phyloP scores from a whole-genome alignment of 768 basidiomycete species.

The Collybiopsis luxurians region DNA sequence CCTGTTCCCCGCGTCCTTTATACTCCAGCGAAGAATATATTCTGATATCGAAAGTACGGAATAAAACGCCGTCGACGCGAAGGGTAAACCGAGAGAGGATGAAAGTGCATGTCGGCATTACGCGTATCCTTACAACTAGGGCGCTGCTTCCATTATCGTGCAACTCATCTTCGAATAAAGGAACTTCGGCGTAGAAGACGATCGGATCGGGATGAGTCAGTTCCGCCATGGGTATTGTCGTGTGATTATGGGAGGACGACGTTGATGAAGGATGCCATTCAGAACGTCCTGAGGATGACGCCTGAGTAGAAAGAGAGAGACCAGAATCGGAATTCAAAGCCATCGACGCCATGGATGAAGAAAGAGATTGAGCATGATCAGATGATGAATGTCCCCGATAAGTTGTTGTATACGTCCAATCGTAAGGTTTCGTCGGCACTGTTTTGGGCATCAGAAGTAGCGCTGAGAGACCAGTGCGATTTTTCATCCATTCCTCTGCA shows the following conservation, averaged over 20 bases:
- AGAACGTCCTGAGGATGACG: slow-evolving; percentile 9
- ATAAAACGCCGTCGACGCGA: slow-evolving; percentile 92
- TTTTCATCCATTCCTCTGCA: slow-evolving; percentile 91
- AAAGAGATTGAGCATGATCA: slow-evolving; percentile 4
- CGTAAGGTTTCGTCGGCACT: slow-evolving; percentile 81
- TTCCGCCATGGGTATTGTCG: slow-evolving; percentile 76
- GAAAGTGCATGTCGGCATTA: slow-evolving; percentile 95
- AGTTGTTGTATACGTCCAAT: slow-evolving; percentile 96
- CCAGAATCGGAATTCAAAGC: background rate
- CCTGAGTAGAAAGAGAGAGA: too few relatives aligned
- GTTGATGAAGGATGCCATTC: slow-evolving; percentile 38
- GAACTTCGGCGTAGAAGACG: slow-evolving; percentile 95
- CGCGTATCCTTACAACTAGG: slow-evolving; percentile 87
- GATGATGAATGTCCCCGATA: slow-evolving; percentile 61
- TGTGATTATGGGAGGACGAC: slow-evolving; percentile 54
- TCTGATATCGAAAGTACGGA: slow-evolving; percentile 85
- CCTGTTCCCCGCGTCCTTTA: slow-evolving; percentile 25
- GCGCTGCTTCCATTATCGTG: slow-evolving; percentile 95
- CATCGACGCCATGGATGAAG: slow-evolving; percentile 8
- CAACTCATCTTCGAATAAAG: slow-evolving; percentile 93
- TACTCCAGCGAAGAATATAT: slow-evolving; percentile 82
- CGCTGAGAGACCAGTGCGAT: slow-evolving; percentile 70
- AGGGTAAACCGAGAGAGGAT: slow-evolving; percentile 89
- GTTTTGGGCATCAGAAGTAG: slow-evolving; percentile 66
- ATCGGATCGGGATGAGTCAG: slow-evolving; percentile 92